Conservation (phyloP, 306 rosid species). For the Dicorynia guianensis region DNA sequence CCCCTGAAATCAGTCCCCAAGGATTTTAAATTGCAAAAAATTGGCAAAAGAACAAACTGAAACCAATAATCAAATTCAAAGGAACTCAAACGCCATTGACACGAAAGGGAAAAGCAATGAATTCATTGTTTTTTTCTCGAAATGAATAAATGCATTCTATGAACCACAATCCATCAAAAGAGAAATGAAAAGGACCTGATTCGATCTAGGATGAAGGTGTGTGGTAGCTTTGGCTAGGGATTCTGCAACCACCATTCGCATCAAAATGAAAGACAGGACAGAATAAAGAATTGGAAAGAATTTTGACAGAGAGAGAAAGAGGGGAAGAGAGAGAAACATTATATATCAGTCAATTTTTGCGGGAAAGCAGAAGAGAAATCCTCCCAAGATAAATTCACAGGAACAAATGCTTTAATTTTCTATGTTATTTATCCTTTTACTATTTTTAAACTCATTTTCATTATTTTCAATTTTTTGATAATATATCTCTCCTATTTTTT, state of each 20-base stretch:
- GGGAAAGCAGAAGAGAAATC: conserved; percentile 18
- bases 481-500: no score
- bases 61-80: neutral
- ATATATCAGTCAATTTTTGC: conserved; percentile 38
- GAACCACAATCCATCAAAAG: neutral
- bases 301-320: conserved; percentile 18
- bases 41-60: conserved; percentile 20
- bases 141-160: conserved; percentile 8
- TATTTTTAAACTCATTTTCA: no score
- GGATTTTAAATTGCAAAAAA: conserved; percentile 23
- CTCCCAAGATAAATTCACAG: no score
- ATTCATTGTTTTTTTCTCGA: neutral
- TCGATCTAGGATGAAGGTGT: conserved; percentile 63
- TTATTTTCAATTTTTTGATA: no score
- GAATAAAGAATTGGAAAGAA: conserved; percentile 30
- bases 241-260: conserved; percentile 54
- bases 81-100: conserved; percentile 2
- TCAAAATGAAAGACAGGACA: conserved; percentile 40
- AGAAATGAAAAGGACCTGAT: conserved; percentile 61
- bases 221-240: conserved; percentile 52
- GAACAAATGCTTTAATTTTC: no score
- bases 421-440: no score
- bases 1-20: conserved; percentile 32
- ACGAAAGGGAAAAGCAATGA: neutral
- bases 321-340: neutral